Percentiles rank a stretch among this genome's conserved stretches.
phyloP scores from a whole-genome alignment of 805 yeast species.

The Hanseniaspora meyeri region DNA sequence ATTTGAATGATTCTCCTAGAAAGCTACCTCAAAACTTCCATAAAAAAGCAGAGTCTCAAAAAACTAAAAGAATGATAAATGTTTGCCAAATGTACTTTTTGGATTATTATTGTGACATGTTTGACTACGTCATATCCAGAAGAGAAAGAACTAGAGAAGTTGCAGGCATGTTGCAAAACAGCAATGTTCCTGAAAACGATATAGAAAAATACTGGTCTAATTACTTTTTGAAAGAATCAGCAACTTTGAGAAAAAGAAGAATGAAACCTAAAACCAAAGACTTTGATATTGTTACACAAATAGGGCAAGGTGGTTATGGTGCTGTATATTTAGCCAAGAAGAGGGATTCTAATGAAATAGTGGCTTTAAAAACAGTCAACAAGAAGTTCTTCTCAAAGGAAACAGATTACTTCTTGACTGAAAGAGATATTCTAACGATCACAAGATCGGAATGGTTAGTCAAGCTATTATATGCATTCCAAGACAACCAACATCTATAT shows the following conservation, averaged over 20 bases:
- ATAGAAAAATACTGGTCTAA: constrained; percentile 51
- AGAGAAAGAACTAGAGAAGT: constrained; percentile 70
- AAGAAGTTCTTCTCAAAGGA: constrained; percentile 86
- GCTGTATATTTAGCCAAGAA: constrained; percentile 94
- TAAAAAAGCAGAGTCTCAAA: constrained; percentile 50
- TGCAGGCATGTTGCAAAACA: constrained; percentile 37
- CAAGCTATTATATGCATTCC: constrained; percentile 85
- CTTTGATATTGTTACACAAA: constrained; percentile 92
- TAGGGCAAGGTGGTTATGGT: constrained; percentile 99
- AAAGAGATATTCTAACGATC: constrained; percentile 91
- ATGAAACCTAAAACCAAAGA: constrained; percentile 88
- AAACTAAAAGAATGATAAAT: constrained; percentile 73
- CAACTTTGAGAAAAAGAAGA: constrained; percentile 73
- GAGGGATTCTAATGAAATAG: constrained; percentile 85
- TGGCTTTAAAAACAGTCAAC: constrained; percentile 86
- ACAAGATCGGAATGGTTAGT: constrained; percentile 95
- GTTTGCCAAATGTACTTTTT: constrained; percentile 89
- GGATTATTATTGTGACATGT: constrained; percentile 91
- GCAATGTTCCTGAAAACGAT: constrained; percentile 22
- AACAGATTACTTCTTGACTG: constrained; percentile 89
- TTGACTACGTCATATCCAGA: constrained; percentile 80
- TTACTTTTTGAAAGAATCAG: constrained; percentile 74
- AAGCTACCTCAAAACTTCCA: constrained; percentile 37
- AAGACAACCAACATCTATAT: constrained; percentile 77
- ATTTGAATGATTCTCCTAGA: constrained; percentile 27